Percentiles rank a stretch among this genome's conserved stretches.
Conservation (phyloP, 495 filamentous ascomycete species). For the Penicillium chermesinum region DNA sequence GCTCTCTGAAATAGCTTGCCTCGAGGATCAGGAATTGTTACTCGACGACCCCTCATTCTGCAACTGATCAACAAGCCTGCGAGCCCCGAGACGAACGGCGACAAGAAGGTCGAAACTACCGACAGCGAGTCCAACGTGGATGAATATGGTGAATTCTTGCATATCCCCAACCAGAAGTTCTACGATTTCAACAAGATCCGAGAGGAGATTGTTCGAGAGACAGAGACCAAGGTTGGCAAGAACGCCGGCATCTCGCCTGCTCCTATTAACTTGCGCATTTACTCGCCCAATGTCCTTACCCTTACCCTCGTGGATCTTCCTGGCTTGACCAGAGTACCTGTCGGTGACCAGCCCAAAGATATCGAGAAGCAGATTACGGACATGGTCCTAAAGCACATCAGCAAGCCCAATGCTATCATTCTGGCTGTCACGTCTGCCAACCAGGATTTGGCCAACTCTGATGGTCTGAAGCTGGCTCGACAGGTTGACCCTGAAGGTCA, state of each 20-base stretch:
- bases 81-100: constrained; percentile 65
- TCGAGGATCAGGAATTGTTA: constrained; percentile 97
- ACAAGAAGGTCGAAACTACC: constrained; percentile 57
- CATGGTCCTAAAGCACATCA: constrained; percentile 98
- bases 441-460: constrained; percentile 96
- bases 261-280: constrained; percentile 96
- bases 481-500: constrained; percentile 98
- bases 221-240: constrained; percentile 89
- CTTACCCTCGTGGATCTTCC: constrained; percentile 96
- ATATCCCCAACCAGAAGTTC: constrained; percentile 98
- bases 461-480: constrained; percentile 91
- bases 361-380: constrained; percentile 97
- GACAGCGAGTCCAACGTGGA: constrained; percentile 87
- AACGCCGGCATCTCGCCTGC: constrained; percentile 95
- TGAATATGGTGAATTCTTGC: constrained; percentile 98
- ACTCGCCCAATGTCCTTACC: constrained; percentile 96
- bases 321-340: constrained; percentile 94
- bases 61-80: constrained; percentile 90
- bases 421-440: constrained; percentile 95
- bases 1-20: constrained; percentile 63
- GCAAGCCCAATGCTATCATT: constrained; percentile 97
- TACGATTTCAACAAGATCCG: constrained; percentile 99
- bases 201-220: constrained; percentile 96
- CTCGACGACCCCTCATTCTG: constrained; percentile 89
- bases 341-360: constrained; percentile 97